phyloP scores from a whole-genome alignment of 129 eudicot species.

The Apium graveolens region DNA sequence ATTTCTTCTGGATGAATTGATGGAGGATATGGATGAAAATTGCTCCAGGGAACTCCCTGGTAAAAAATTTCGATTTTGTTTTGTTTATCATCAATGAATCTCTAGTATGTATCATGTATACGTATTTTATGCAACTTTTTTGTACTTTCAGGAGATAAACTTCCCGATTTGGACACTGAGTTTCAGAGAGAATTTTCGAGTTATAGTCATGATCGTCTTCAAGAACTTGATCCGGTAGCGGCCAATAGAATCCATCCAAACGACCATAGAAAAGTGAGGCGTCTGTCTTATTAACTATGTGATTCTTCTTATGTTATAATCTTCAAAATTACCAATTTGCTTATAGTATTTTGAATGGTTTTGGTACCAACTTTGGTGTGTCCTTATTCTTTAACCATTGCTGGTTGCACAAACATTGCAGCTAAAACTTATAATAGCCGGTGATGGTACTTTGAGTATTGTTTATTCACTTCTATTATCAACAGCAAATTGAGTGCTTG shows the following conservation, averaged over 20 bases:
- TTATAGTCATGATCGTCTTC: conserved; percentile 46
- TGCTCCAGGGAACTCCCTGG: conserved; percentile 42
- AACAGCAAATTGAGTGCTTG: background rate
- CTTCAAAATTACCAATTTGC: background rate
- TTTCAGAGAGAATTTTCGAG: conserved; percentile 16
- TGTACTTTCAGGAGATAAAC: conserved; percentile 33
- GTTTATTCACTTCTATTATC: background rate
- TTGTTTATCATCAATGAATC: background rate
- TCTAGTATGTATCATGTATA: background rate
- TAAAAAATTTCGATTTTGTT: conserved; percentile 19
- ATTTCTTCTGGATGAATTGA: conserved; percentile 70
- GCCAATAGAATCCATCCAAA: conserved; percentile 95
- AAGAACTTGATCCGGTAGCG: conserved; percentile 72
- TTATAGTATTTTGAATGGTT: background rate
- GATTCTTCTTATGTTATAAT: background rate
- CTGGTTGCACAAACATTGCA: background rate
- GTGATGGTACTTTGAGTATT: background rate
- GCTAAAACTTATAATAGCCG: background rate
- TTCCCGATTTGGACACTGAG: conserved; percentile 26
- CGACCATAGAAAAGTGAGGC: conserved; percentile 73
- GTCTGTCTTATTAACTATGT: background rate
- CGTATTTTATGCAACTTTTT: background rate
- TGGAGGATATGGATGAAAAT: conserved; percentile 36
- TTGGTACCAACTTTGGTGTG: background rate
- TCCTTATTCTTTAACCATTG: background rate